These are phyloP conservation scores for Trichoderma cornu-damae DNA, from an alignment of 2,329 filamentous ascomycete species.

Conservation along the genomic window DNA sequence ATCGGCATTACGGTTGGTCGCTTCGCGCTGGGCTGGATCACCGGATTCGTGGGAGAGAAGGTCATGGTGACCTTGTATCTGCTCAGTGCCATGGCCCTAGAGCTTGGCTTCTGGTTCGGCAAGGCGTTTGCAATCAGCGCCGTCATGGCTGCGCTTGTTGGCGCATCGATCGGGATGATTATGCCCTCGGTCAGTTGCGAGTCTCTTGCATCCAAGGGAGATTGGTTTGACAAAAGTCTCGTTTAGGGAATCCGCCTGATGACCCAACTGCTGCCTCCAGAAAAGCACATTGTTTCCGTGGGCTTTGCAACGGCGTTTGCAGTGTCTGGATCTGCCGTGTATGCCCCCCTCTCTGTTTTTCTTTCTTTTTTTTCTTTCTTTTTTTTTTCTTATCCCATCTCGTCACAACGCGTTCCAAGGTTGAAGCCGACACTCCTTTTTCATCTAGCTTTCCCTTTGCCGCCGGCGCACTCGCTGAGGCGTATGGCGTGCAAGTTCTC, in stretches of 20 bases:
- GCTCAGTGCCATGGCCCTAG: conserved; percentile 54
- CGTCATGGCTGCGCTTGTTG: conserved; percentile 52
- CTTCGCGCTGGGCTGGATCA: conserved; percentile 64
- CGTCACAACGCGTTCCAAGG: background rate
- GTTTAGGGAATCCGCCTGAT: conserved; percentile 16
- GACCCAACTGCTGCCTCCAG: conserved; percentile 66
- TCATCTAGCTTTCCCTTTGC: conserved; percentile 52
- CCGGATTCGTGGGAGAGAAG: conserved; percentile 68
- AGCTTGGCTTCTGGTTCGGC: conserved; percentile 76
- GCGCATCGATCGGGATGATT: conserved; percentile 16
- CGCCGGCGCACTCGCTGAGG: conserved; percentile 62
- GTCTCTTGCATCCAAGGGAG: background rate
- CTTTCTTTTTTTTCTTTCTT: background rate
- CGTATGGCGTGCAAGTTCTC: conserved; percentile 50
- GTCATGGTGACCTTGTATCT: conserved; percentile 60
- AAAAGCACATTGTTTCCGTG: conserved; percentile 71
- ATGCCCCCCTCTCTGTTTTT: too few species aligned
- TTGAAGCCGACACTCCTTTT: background rate
- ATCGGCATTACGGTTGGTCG: conserved; percentile 70
- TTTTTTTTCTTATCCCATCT: background rate
- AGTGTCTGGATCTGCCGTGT: conserved; percentile 61
- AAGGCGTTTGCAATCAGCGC: conserved; percentile 71
- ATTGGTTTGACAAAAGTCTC: background rate
- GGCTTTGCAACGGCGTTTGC: conserved; percentile 77
- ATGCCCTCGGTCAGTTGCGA: conserved; percentile 14